Evolutionary conservation across 306 rosid genomes (phyloP).

Genomic region (Begonia fuchsioides): DNA sequence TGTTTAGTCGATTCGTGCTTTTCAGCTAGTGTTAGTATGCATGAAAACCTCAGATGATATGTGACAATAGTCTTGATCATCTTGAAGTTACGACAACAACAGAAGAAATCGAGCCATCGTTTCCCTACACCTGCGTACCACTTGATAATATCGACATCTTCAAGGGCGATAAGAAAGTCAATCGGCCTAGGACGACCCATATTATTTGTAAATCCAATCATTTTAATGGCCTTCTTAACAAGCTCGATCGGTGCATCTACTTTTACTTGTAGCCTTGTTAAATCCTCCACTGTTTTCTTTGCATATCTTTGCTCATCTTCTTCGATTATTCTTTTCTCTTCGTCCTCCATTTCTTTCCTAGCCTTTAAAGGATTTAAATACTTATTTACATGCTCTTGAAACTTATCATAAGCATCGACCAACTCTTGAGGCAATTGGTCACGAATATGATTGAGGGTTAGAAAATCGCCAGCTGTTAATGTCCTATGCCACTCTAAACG

Average conservation of each 20-base stretch:
- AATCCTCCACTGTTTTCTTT: constrained; percentile 55
- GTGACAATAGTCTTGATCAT: constrained; percentile 58
- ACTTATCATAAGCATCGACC: constrained; percentile 60
- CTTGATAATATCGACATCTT: constrained; percentile 66
- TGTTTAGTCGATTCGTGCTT: constrained; percentile 74
- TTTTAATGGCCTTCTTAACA: constrained; percentile 55
- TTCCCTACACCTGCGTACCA: constrained; percentile 84
- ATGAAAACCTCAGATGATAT: constrained; percentile 88
- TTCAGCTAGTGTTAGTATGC: constrained; percentile 79
- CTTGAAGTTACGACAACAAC: constrained; percentile 82
- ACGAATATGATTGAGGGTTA: constrained; percentile 58
- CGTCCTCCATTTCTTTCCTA: constrained; percentile 39
- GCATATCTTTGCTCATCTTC: constrained; percentile 62
- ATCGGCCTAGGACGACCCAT: constrained; percentile 86
- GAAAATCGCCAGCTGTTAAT: constrained; percentile 59
- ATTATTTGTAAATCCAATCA: constrained; percentile 69
- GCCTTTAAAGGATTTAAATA: constrained; percentile 57
- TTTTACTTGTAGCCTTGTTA: constrained; percentile 64
- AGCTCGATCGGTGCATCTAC: constrained; percentile 66
- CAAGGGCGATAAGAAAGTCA: constrained; percentile 48
- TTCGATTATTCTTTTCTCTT: constrained; percentile 43
- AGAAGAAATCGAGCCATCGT: constrained; percentile 79
- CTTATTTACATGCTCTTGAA: constrained; percentile 64
- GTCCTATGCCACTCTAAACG: constrained; percentile 54
- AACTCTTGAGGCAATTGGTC: constrained; percentile 62